phyloP scores from a whole-genome alignment of 176 grass and related monocot species.

The Ananas comosus region DNA sequence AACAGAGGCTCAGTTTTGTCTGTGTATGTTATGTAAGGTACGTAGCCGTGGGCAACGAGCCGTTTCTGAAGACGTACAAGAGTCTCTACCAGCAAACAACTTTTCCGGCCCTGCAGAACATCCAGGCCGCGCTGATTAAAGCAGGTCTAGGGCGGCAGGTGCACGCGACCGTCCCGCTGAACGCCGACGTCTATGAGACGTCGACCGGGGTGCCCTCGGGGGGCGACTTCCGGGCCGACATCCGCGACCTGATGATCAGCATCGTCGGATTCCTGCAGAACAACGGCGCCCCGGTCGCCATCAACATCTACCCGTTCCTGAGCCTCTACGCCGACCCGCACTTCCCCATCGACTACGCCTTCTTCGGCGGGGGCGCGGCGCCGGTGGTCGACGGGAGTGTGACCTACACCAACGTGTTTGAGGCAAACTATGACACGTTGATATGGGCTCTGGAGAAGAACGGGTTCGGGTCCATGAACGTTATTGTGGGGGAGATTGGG shows the following conservation, averaged over 20 bases:
- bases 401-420: constrained; percentile 89
- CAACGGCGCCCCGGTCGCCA: constrained; percentile 47
- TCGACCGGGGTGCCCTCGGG: constrained; percentile 35
- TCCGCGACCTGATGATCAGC: constrained; percentile 47
- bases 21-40: constrained; percentile 22
- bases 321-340: constrained; percentile 63
- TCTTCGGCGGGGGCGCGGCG: constrained; percentile 42
- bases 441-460: constrained; percentile 76
- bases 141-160: constrained; percentile 56
- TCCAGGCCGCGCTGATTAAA: constrained; percentile 92
- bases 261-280: constrained; percentile 72
- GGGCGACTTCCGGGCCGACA: constrained; percentile 82
- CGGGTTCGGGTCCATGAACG: constrained; percentile 53
- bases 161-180: constrained; percentile 67
- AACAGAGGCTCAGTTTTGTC: not conserved
- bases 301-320: constrained; percentile 99
- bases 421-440: constrained; percentile 96
- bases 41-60: constrained; percentile 88
- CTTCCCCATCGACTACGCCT: constrained; percentile 85
- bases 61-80: constrained; percentile 88
- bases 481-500: constrained; percentile 87
- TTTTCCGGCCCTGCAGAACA: constrained; percentile 64
- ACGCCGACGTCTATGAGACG: constrained; percentile 90
- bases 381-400: constrained; percentile 50
- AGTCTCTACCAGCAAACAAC: constrained; percentile 54